Evolutionary conservation across 805 yeast species (phyloP).

Genomic region (Teunomyces barrocoloradensis): DNA sequence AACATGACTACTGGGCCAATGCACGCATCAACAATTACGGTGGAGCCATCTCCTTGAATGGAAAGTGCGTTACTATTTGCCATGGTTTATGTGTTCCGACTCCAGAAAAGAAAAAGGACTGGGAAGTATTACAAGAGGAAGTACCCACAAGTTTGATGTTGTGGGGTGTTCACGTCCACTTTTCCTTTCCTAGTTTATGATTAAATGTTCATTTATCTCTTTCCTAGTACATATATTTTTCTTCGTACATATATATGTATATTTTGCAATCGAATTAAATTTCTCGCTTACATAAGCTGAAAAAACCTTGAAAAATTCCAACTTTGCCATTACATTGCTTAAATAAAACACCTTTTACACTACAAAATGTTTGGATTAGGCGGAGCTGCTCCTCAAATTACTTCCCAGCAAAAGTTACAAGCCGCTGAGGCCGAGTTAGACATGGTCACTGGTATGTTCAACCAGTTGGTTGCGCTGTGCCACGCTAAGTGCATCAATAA

Average conservation of each 20-base stretch:
- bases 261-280: not conserved
- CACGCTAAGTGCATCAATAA: slow-evolving; percentile 78
- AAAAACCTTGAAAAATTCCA: slow-evolving; percentile 3
- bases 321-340: slow-evolving; percentile 8
- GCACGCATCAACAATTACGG: slow-evolving; percentile 29
- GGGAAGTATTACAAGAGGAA: slow-evolving; percentile 15
- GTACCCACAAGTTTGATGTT: slow-evolving; percentile 21
- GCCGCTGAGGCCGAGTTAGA: slow-evolving; percentile 98
- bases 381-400: slow-evolving; percentile 67
- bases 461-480: slow-evolving; percentile 83
- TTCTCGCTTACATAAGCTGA: slow-evolving; percentile 1
- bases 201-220: not conserved
- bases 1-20: slow-evolving; percentile 18
- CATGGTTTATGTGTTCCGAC: slow-evolving; percentile 35
- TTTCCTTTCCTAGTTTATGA: slow-evolving; percentile 37
- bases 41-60: slow-evolving; percentile 31
- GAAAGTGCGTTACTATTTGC: slow-evolving; percentile 33
- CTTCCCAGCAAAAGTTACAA: slow-evolving; percentile 71
- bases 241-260: too few relatives aligned
- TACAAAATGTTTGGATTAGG: slow-evolving; percentile 70
- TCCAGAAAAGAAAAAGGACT: slow-evolving; percentile 30
- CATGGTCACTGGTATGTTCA: slow-evolving; percentile 97
- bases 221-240: too few relatives aligned
- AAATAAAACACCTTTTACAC: not conserved
- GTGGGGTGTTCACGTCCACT: slow-evolving; percentile 35